These are phyloP conservation scores for Purshia tridentata DNA, from an alignment of 306 rosid species.

Conservation along the genomic window DNA sequence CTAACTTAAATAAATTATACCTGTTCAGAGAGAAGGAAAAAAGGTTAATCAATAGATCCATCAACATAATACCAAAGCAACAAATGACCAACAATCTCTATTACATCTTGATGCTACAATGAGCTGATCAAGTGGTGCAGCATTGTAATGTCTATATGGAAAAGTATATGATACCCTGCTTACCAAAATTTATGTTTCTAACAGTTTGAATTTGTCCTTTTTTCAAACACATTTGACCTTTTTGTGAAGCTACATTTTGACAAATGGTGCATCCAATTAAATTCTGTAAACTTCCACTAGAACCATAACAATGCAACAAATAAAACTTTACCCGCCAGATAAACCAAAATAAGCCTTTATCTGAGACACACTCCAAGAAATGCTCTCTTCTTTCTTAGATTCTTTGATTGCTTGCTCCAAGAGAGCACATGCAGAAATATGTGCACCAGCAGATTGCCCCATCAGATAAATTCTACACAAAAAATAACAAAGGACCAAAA, in stretches of 20 bases:
- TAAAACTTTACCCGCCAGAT: constrained; percentile 83
- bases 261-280: background rate
- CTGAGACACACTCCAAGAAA: constrained; percentile 67
- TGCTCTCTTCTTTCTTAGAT: constrained; percentile 38
- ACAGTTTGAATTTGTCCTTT: background rate
- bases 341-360: constrained; percentile 86
- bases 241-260: background rate
- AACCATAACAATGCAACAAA: constrained; percentile 14
- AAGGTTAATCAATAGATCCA: constrained; percentile 22
- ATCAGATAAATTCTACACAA: constrained; percentile 73
- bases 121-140: background rate
- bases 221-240: background rate
- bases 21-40: constrained; percentile 44
- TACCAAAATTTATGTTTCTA: background rate
- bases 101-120: background rate
- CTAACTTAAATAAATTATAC: constrained; percentile 66
- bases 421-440: constrained; percentile 83
- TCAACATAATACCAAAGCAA: constrained; percentile 22
- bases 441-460: constrained; percentile 99
- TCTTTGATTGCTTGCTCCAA: constrained; percentile 77
- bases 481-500: constrained; percentile 3
- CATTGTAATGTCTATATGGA: background rate
- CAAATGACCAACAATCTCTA: constrained; percentile 3
- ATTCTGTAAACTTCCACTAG: constrained; percentile 8
- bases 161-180: background rate